Evolutionary conservation across 1,139 yeast species (phyloP).

Genomic region (Meyerozyma sp.): DNA sequence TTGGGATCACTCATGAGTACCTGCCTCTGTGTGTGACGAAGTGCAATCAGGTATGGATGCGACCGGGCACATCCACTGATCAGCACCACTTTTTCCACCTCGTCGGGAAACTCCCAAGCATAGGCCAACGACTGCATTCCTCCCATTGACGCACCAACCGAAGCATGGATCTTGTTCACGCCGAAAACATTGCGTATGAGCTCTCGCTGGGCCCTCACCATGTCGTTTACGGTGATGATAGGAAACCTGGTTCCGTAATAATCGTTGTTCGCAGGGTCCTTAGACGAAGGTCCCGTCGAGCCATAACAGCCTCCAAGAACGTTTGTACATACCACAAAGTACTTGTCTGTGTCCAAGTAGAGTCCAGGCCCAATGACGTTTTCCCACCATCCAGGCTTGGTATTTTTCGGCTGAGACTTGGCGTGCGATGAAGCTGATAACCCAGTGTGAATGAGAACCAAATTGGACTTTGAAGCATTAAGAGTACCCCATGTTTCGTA

Average conservation of each 20-base stretch:
- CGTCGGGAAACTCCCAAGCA: conserved; percentile 77
- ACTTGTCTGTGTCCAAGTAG: conserved; percentile 75
- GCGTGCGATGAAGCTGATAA: conserved; percentile 93
- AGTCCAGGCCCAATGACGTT: conserved; percentile 81
- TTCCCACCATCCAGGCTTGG: conserved; percentile 94
- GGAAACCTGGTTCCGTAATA: conserved; percentile 88
- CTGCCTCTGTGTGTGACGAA: conserved; percentile 90
- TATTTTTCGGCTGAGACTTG: conserved; percentile 68
- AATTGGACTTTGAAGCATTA: conserved; percentile 50
- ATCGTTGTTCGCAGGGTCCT: conserved; percentile 62
- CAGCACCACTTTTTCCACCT: conserved; percentile 65
- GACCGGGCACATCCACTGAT: conserved; percentile 91
- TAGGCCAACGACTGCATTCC: conserved; percentile 94
- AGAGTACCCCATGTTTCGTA: conserved; percentile 89
- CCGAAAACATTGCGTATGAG: conserved; percentile 58
- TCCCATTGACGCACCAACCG: conserved; percentile 93
- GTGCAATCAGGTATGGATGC: conserved; percentile 90
- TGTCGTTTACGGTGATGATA: conserved; percentile 76
- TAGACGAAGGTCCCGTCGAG: conserved; percentile 86
- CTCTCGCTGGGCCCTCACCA: conserved; percentile 84
- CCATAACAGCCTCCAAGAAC: conserved; percentile 95
- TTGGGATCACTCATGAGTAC: conserved; percentile 92
- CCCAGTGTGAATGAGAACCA: conserved; percentile 82
- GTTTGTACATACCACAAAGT: conserved; percentile 81
- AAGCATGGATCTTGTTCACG: conserved; percentile 62